Evolutionary conservation across 2,329 filamentous ascomycete genomes (phyloP), one percentile per base, ranked within the genome.

Genomic region (Hypoxylon sp.): DNA sequence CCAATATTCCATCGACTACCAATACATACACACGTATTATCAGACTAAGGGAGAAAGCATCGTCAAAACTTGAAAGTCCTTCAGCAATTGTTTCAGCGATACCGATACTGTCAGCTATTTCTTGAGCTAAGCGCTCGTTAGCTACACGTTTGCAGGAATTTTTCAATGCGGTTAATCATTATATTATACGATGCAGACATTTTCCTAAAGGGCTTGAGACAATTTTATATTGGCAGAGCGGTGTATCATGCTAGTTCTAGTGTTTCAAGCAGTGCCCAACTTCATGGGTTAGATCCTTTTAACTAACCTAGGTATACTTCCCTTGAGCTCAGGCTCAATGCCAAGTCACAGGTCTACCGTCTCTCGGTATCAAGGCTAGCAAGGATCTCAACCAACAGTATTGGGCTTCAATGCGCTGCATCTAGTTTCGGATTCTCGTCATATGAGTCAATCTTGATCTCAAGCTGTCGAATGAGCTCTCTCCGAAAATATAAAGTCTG

Each of bases 191-290:
- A 36, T 41, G 32, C 38, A 51, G 50, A 38, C n/a, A 50, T 53
- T 41, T 45, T 56, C 32, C 17, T 30, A 43, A 45, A 52, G n/a
- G 63, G 51, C 63, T 52, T 60, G 67, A 69, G 53, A 69, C 63
- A 64, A 59, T 62, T 52, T 69, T 52, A 62, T 59, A 63, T 67
- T 67, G 53, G 19, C 60, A 67, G 60, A 65, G 61, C 65, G 43
- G 65, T 63, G 49, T 38, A 45, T 65, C 56, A 68, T 65, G 62
- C 55, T 49, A 43, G 57, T 13, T 60, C 28, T 53, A 36, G 41
- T 50, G 67, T 70, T 68, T 68, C 66, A 68, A 57, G 59, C 51
- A 6, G 41, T 59, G 25, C 60, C 60, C 61, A 65, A 63, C 64
- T 48, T 65, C 53, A 63, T 48, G 48, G 66, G 62, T 45, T 41